Evolutionary conservation across 768 basidiomycete species (phyloP).

Genomic region (Panus rudis): DNA sequence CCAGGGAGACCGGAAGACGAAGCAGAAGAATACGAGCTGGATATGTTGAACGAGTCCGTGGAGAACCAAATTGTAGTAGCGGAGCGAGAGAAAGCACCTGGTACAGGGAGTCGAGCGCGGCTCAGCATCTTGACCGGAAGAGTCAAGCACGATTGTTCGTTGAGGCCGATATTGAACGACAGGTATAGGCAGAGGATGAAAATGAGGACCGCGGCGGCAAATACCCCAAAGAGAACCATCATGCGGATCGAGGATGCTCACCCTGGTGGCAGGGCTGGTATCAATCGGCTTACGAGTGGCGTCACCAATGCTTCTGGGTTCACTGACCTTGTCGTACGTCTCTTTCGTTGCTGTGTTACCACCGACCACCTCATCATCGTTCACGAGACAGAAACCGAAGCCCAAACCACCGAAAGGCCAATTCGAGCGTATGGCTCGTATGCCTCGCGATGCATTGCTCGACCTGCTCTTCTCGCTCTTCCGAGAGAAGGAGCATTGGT

Average conservation of each 20-base stretch:
- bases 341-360: not conserved
- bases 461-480: slow-evolving; percentile 78
- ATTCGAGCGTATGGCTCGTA: slow-evolving; percentile 87
- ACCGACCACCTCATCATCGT: slow-evolving; percentile 6
- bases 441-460: slow-evolving; percentile 82
- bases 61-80: slow-evolving; percentile 85
- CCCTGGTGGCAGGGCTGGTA: slow-evolving; percentile 60
- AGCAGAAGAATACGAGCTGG: slow-evolving; percentile 73
- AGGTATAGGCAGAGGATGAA: slow-evolving; percentile 68
- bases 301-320: slow-evolving; percentile 58
- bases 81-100: slow-evolving; percentile 64
- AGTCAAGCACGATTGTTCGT: slow-evolving; percentile 74
- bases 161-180: slow-evolving; percentile 58
- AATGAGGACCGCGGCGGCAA: slow-evolving; percentile 57
- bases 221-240: slow-evolving; percentile 60
- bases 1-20: slow-evolving; percentile 32
- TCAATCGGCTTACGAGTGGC: slow-evolving; percentile 76
- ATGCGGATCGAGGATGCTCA: slow-evolving; percentile 70
- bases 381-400: slow-evolving; percentile 65
- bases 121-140: slow-evolving; percentile 75
- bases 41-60: slow-evolving; percentile 79
- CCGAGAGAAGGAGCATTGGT: slow-evolving; percentile 75
- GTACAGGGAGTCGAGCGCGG: slow-evolving; percentile 47
- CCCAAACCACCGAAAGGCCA: slow-evolving; percentile 59
- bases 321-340: slow-evolving; percentile 57